Percentiles rank a stretch among this genome's conserved stretches.
Evolutionary conservation across 768 basidiomycete species (phyloP).

Genomic region (Suillus subalutaceus): DNA sequence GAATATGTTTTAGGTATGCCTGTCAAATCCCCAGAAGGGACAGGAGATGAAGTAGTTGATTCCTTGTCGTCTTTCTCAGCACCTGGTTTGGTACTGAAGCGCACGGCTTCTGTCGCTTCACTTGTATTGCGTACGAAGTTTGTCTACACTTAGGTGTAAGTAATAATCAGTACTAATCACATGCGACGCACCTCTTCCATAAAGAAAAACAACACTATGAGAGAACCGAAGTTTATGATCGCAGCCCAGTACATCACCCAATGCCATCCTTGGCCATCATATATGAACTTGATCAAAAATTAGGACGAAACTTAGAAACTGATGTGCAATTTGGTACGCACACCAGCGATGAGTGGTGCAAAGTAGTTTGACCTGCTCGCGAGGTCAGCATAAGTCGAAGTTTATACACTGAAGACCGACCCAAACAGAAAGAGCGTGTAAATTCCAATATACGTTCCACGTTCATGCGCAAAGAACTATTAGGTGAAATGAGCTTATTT

Average conservation of each 20-base stretch:
- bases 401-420: conserved; percentile 8
- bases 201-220: conserved; percentile 20
- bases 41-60: conserved; percentile 14
- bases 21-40: conserved; percentile 13
- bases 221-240: conserved; percentile 21
- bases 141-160: conserved; percentile 14
- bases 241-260: conserved; percentile 28
- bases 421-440: conserved; percentile 24
- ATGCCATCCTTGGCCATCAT: conserved; percentile 24
- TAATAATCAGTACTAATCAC: neutral
- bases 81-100: neutral
- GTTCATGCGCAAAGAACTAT: conserved; percentile 25
- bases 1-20: conserved; percentile 18
- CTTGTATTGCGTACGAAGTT: conserved; percentile 20
- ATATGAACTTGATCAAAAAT: conserved; percentile 18
- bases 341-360: conserved; percentile 24
- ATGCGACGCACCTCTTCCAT: conserved; percentile 23
- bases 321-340: conserved; percentile 4
- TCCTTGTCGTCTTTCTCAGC: conserved; percentile 17
- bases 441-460: conserved; percentile 23
- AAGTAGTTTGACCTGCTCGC: conserved; percentile 22
- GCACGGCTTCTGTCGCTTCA: conserved; percentile 19
- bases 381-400: neutral
- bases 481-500: conserved; percentile 4
- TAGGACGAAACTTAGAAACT: conserved; percentile 1